Conservation (phyloP, 2,329 filamentous ascomycete species). For the Colletotrichum viniferum region DNA sequence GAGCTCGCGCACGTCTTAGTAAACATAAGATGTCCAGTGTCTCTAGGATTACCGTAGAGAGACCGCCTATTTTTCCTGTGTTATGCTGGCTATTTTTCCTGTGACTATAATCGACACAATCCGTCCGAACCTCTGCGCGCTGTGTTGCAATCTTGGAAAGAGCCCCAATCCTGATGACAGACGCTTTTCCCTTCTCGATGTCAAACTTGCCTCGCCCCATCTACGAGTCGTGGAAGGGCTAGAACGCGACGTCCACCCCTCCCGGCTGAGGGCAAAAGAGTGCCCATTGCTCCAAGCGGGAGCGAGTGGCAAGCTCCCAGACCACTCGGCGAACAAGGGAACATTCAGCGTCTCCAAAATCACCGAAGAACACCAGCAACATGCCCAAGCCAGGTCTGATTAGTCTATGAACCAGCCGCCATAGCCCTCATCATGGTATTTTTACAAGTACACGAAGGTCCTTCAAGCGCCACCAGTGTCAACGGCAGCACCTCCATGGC, state of each 20-base stretch:
- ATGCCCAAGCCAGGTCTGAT: conserved; percentile 13
- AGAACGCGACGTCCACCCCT: no score
- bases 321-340: neutral
- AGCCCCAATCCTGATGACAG: no score
- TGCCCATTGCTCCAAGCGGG: no score
- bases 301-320: neutral
- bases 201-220: no score
- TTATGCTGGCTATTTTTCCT: no score
- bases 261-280: no score
- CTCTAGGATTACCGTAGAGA: neutral
- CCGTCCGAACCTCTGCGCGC: no score
- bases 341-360: neutral
- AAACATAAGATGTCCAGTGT: neutral
- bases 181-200: no score
- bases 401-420: conserved; percentile 25
- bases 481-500: neutral
- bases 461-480: neutral
- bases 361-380: neutral
- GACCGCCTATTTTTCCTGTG: no score
- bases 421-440: conserved; percentile 22
- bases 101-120: neutral
- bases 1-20: neutral
- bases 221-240: no score
- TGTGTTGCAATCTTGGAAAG: no score
- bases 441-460: conserved; percentile 22